Evolutionary conservation across 495 filamentous ascomycete genomes (phyloP).

Genomic region (Aspergillus panamensis): DNA sequence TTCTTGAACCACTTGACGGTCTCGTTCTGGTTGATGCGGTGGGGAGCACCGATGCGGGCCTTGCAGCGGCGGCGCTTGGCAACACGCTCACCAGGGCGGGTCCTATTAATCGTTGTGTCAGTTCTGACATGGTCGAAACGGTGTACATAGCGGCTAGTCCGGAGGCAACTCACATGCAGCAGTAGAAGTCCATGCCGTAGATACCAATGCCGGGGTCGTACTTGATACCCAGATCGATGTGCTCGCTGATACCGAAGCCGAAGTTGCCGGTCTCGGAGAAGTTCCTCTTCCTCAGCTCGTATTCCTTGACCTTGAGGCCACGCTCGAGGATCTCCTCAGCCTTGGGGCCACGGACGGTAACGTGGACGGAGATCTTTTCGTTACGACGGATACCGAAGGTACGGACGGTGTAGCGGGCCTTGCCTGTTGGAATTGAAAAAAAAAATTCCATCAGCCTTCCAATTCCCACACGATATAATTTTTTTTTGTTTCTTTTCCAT

Average conservation of each 20-base stretch:
- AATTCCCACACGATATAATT: slow-evolving; percentile 1
- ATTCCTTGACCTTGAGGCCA: slow-evolving; percentile 99
- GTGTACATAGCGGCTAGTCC: background rate
- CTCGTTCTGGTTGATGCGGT: slow-evolving; percentile 90
- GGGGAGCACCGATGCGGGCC: slow-evolving; percentile 76
- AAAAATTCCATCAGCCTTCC: slow-evolving; percentile 25
- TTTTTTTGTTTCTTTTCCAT: background rate
- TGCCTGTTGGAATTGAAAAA: slow-evolving; percentile 55
- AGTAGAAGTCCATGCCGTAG: slow-evolving; percentile 99
- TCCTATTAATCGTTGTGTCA: slow-evolving; percentile 47
- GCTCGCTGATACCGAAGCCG: slow-evolving; percentile 99
- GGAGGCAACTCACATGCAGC: slow-evolving; percentile 78
- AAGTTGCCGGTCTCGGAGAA: slow-evolving; percentile 99
- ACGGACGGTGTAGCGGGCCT: slow-evolving; percentile 99
- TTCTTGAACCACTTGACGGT: slow-evolving; percentile 99
- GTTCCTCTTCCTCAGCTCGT: slow-evolving; percentile 97
- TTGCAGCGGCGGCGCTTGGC: slow-evolving; percentile 89
- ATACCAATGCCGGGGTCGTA: slow-evolving; percentile 99
- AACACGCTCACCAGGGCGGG: slow-evolving; percentile 96
- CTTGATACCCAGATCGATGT: slow-evolving; percentile 99
- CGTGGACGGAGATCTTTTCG: slow-evolving; percentile 99
- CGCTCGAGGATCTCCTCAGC: slow-evolving; percentile 99
- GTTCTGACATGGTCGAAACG: slow-evolving; percentile 9
- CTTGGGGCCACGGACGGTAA: slow-evolving; percentile 99
- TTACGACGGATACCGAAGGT: slow-evolving; percentile 99